Evolutionary conservation across 305 asterid species (phyloP), one percentile per base, ranked within the genome.

Genomic region (Salvia sclarea): DNA sequence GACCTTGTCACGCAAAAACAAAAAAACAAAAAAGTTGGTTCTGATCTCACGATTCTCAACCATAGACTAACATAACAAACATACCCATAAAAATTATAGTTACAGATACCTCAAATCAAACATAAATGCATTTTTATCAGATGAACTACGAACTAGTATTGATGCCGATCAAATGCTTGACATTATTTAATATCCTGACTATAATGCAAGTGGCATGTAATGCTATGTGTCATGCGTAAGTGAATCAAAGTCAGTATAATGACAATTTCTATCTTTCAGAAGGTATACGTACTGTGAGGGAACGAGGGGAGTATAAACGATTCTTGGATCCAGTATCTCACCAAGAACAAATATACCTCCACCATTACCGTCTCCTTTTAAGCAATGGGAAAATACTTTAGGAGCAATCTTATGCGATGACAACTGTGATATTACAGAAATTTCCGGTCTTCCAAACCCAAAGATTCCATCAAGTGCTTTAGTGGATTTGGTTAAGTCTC

Each of bases 261-360:
- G 57, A 53, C 45, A 60, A 61, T 64, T 22, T 58, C 64, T 55
- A 68, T 53, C 67, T 60, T 72, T 74, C 47, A 70, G 66, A 69
- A 66, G 76, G 82, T 65, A 71, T 81, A 92, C 96, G 81, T 87
- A 89, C 98, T 87, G 96, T 65, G 95, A 86, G 49, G 91, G 96
- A 75, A 87, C 96, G 71, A 89, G 98, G 77, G 98, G 96, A 74
- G 89, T 92, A 78, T 92, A 92, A 73, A 84, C 89, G 80, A 92
- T 82, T 78, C 89, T 88, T 1, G 96, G 87, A 69, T 89, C 96
- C 96, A 87, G 77, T 83, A 92, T 84, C 86, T 89, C 92, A 78
- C 98, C 98, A 84, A 92, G 94, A 84, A 89, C 98, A 63, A 92
- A 82, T 75, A 83, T 77, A 66, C 96, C 98, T 17, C 96, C 98